These are phyloP conservation scores for Sporothrix schenckii DNA, from an alignment of 2,329 filamentous ascomycete genomes.

Conservation along the genomic window DNA sequence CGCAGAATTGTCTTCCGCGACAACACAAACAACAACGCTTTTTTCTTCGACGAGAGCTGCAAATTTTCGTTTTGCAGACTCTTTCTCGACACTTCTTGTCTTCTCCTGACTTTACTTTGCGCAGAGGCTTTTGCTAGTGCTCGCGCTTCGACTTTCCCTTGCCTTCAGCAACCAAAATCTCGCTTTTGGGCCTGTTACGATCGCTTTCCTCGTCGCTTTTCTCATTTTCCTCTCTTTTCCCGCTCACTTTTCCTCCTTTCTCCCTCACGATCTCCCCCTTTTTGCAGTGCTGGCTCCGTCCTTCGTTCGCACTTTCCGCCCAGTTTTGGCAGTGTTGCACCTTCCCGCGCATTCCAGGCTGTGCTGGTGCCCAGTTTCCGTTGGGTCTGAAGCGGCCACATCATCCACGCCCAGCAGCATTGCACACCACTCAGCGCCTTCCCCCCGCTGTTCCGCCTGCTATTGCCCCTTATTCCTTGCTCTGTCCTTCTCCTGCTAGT, in stretches of 20 bases:
- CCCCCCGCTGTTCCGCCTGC: constrained; percentile 22
- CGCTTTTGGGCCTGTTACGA: constrained; percentile 4
- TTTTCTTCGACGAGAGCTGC: constrained; percentile 12
- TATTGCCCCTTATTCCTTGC: constrained; percentile 25
- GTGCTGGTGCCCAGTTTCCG: constrained; percentile 35
- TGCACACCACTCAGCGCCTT: constrained; percentile 28
- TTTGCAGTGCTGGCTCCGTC: constrained; percentile 20
- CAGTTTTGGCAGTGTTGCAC: constrained; percentile 24
- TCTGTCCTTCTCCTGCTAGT: neutral
- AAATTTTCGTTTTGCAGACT: constrained; percentile 22
- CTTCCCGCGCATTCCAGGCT: constrained; percentile 22
- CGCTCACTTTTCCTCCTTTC: neutral
- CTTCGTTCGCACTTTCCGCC: constrained; percentile 21
- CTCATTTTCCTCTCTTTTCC: constrained; percentile 28
- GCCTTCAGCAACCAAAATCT: constrained; percentile 8
- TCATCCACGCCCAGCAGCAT: constrained; percentile 36
- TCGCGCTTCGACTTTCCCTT: constrained; percentile 43
- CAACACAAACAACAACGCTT: constrained; percentile 32
- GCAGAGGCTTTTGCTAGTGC: constrained; percentile 53
- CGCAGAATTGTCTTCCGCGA: constrained; percentile 33
- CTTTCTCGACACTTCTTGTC: constrained; percentile 32
- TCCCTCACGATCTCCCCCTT: constrained; percentile 15
- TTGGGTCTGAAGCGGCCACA: constrained; percentile 41
- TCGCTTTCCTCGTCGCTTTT: constrained; percentile 21
- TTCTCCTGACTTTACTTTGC: constrained; percentile 34